A percentile compares a stretch with the other conserved stretches of the same genome.
Conservation (phyloP, 164 flowering plant species). For the Nymphaea thermarum region DNA sequence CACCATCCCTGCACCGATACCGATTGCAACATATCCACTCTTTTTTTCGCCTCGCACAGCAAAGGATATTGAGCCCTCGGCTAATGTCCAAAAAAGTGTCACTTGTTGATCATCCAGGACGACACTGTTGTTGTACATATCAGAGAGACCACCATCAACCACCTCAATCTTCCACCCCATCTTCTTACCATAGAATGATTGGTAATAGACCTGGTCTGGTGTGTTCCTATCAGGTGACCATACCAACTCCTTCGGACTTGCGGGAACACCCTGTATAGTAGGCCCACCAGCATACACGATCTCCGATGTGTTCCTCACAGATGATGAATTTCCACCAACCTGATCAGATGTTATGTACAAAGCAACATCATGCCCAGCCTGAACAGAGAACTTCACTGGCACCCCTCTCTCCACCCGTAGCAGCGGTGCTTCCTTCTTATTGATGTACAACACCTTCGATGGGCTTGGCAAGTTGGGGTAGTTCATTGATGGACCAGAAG, state of each 20-base stretch:
- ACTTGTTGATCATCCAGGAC: conserved; percentile 95
- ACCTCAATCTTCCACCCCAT: conserved; percentile 99
- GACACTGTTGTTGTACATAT: conserved; percentile 90
- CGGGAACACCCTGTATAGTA: conserved; percentile 72
- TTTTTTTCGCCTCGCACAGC: conserved; percentile 93
- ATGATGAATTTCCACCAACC: conserved; percentile 88
- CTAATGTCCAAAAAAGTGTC: conserved; percentile 78
- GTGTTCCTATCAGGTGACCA: conserved; percentile 94
- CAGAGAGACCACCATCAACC: conserved; percentile 93
- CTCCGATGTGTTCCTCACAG: conserved; percentile 54
- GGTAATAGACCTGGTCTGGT: conserved; percentile 86
- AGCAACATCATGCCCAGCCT: conserved; percentile 97
- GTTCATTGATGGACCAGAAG: conserved; percentile 49
- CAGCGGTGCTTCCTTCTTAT: conserved; percentile 89
- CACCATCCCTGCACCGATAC: conserved; percentile 83
- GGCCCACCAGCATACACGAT: conserved; percentile 82
- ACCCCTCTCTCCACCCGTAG: conserved; percentile 94
- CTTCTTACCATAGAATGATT: conserved; percentile 55
- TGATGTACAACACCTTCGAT: conserved; percentile 66
- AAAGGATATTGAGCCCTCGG: conserved; percentile 58
- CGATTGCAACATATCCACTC: conserved; percentile 90
- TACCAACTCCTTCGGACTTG: conserved; percentile 67
- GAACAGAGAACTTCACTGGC: conserved; percentile 75
- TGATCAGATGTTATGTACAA: conserved; percentile 82
- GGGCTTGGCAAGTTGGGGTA: conserved; percentile 94